These are phyloP conservation scores for Sodiomyces alkalinus DNA, from an alignment of 2,329 filamentous ascomycete species.

Conservation along the genomic window DNA sequence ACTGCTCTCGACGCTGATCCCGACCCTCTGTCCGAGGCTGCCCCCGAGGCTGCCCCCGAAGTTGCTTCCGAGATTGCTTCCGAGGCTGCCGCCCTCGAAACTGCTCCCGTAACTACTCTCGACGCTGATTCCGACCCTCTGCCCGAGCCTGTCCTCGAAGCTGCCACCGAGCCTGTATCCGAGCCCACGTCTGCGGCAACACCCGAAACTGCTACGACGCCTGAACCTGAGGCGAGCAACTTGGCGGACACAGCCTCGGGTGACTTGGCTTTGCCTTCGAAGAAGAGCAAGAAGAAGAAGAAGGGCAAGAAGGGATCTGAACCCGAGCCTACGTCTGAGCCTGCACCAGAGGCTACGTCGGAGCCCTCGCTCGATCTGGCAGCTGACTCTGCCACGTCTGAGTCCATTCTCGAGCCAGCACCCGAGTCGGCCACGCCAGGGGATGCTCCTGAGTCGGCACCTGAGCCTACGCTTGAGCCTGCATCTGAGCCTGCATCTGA, in stretches of 20 bases:
- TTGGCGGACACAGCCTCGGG: background rate
- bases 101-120: background rate
- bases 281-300: conserved; percentile 2
- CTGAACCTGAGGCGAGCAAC: too few relatives aligned
- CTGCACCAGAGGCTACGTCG: conserved; percentile 3
- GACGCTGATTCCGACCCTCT: background rate
- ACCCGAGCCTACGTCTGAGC: too few relatives aligned
- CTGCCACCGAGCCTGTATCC: conserved; percentile 2
- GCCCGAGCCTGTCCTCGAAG: too few relatives aligned
- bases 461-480: background rate
- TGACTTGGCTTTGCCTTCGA: background rate
- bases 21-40: conserved; percentile 2
- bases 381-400: too few relatives aligned
- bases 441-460: conserved; percentile 1
- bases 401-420: too few relatives aligned
- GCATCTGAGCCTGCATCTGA: background rate
- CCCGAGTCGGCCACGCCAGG: conserved; percentile 6
- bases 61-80: conserved; percentile 6
- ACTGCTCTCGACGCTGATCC: too few relatives aligned
- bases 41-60: too few relatives aligned
- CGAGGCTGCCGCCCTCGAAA: conserved; percentile 2
- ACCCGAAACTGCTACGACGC: too few relatives aligned
- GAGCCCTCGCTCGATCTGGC: background rate
- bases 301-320: conserved; percentile 7
- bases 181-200: too few relatives aligned